Conservation (phyloP, 208 protist genomes). For the Borovskyia barvae region DNA sequence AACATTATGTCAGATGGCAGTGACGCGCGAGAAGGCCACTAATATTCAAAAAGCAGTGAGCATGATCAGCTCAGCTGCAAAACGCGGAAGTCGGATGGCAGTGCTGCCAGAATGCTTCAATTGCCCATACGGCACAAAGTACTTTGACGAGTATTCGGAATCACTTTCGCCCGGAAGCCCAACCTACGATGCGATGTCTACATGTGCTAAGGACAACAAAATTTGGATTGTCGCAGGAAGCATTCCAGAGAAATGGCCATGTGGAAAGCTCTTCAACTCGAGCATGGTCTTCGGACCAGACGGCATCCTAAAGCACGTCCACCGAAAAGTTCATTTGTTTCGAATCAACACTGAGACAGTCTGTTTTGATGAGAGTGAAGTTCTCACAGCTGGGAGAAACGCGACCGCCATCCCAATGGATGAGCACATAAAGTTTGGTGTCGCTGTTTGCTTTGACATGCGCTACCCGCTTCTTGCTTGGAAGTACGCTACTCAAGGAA, state of each 20-base stretch:
- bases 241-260: constrained; percentile 88
- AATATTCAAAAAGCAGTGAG: constrained; percentile 83
- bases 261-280: constrained; percentile 95
- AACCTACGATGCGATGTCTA: constrained; percentile 76
- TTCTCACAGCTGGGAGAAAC: constrained; percentile 89
- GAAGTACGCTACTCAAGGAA: constrained; percentile 66
- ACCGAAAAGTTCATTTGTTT: constrained; percentile 97
- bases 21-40: constrained; percentile 58
- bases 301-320: constrained; percentile 85
- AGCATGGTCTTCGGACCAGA: constrained; percentile 89
- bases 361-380: constrained; percentile 94
- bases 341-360: constrained; percentile 95
- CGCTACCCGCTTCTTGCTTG: constrained; percentile 95
- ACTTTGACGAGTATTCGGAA: constrained; percentile 96
- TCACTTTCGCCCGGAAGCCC: constrained; percentile 50
- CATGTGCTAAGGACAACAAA: constrained; percentile 59
- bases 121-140: constrained; percentile 93
- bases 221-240: constrained; percentile 92
- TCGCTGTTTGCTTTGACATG: constrained; percentile 99
- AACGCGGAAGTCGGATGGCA: constrained; percentile 81
- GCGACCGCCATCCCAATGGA: constrained; percentile 42
- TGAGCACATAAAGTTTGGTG: constrained; percentile 82
- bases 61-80: constrained; percentile 73
- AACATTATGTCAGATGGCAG: constrained; percentile 89
- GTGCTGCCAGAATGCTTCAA: constrained; percentile 95